A percentile compares a stretch with the other conserved stretches of the same genome.
phyloP scores from a whole-genome alignment of 2,329 filamentous ascomycete genomes.

The Xylaria sp. region DNA sequence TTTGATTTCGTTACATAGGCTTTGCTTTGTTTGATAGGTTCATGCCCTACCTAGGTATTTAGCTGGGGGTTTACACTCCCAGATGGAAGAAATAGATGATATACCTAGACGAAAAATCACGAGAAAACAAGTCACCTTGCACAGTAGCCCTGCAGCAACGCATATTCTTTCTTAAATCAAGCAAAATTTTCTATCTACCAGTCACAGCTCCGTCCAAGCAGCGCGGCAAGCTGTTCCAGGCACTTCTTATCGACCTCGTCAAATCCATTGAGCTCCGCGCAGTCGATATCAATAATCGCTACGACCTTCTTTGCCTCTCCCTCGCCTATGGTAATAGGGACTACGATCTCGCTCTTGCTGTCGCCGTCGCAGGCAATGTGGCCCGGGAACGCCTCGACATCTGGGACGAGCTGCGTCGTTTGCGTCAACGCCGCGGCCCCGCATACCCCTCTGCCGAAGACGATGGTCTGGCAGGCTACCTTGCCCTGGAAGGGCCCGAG shows the following conservation, averaged over 20 bases:
- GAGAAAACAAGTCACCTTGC: not conserved
- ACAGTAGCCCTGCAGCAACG: not conserved
- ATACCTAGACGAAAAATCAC: not conserved
- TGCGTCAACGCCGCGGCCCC: slow-evolving; percentile 72
- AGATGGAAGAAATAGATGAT: not conserved
- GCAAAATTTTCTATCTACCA: slow-evolving; percentile 59
- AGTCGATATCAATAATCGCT: slow-evolving; percentile 85
- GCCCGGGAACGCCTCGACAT: slow-evolving; percentile 80
- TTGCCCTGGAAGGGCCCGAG: slow-evolving; percentile 85
- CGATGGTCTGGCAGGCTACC: slow-evolving; percentile 81
- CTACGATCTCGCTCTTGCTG: slow-evolving; percentile 83
- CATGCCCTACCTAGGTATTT: not conserved
- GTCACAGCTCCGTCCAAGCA: slow-evolving; percentile 72
- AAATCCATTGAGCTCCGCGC: slow-evolving; percentile 73
- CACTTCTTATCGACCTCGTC: slow-evolving; percentile 73
- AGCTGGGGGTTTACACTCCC: not conserved
- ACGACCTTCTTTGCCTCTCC: slow-evolving; percentile 61
- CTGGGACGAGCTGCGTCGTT: slow-evolving; percentile 72
- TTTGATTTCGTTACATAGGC: not conserved
- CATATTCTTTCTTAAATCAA: not conserved
- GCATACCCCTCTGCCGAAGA: slow-evolving; percentile 79
- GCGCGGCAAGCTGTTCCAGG: slow-evolving; percentile 72
- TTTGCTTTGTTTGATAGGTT: not conserved
- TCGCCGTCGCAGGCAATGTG: slow-evolving; percentile 85
- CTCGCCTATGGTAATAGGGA: slow-evolving; percentile 68